Conservation (phyloP, 1,284 basidiomycete genomes). For the Stygiomarasmius scandens region DNA sequence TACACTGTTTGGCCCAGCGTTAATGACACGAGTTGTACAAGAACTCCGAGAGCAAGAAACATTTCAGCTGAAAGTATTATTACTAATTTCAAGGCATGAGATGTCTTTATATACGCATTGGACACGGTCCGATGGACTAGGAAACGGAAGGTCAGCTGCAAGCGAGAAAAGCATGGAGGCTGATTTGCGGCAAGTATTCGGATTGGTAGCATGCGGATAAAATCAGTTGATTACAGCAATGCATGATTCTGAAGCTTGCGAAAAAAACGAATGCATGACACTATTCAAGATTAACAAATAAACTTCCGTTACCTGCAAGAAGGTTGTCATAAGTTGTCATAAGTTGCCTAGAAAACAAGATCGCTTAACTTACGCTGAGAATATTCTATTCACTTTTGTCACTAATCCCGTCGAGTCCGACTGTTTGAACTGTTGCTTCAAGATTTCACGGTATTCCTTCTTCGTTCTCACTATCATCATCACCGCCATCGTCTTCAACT, state of each 20-base stretch:
- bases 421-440: no score
- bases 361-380: no score
- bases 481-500: slow-evolving; percentile 27
- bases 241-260: background rate
- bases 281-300: no score
- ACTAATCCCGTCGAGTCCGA: no score
- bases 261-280: no score
- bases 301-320: no score
- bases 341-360: no score
- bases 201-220: background rate
- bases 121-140: background rate
- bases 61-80: background rate
- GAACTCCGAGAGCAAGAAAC: background rate
- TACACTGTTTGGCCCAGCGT: slow-evolving; percentile 38
- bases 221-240: background rate
- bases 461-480: slow-evolving; percentile 25
- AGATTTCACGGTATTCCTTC: slow-evolving; percentile 13
- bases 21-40: background rate
- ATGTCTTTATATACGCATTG: background rate
- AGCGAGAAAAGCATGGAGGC: background rate
- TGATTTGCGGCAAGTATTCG: background rate
- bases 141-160: background rate
- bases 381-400: no score
- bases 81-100: no score
- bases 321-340: no score